Conservation (phyloP, 257 asterid genomes). For the Dorcoceras hygrometricum region DNA sequence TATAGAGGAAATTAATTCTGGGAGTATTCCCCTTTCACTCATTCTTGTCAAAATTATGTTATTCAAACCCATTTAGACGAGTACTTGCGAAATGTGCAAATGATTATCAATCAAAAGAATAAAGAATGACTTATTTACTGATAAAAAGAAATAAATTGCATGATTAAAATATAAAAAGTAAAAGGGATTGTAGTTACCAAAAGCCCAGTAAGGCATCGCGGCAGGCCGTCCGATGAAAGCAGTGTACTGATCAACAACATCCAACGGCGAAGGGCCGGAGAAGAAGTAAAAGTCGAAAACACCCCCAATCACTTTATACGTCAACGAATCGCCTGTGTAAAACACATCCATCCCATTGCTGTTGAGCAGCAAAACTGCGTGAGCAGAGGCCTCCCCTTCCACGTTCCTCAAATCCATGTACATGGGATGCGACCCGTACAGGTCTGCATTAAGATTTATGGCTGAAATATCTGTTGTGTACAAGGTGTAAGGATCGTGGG, state of each 20-base stretch:
- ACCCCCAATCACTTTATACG: constrained; percentile 93
- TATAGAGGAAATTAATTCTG: no score
- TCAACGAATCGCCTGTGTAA: constrained; percentile 73
- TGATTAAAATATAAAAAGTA: neutral
- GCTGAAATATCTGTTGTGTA: constrained; percentile 82
- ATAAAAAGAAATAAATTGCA: neutral
- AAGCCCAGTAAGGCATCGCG: constrained; percentile 96
- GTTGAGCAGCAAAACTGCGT: constrained; percentile 74
- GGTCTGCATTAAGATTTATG: constrained; percentile 67
- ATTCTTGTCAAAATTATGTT: no score
- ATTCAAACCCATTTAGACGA: no score
- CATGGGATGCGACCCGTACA: constrained; percentile 94
- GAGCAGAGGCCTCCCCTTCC: constrained; percentile 57
- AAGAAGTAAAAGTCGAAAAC: constrained; percentile 89
- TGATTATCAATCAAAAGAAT: no score
- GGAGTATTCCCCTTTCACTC: no score
- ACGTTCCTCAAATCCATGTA: constrained; percentile 84
- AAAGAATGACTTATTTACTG: no score
- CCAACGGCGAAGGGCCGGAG: constrained; percentile 83
- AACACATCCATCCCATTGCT: constrained; percentile 98
- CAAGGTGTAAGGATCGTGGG: constrained; percentile 74
- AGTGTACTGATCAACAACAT: constrained; percentile 87
- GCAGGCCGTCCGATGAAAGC: constrained; percentile 82
- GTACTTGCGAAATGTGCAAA: no score
- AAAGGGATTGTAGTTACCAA: constrained; percentile 41